Base-by-base conservation (phyloP, 495 filamentous ascomycete species). In the Xylaria grammica region DNA sequence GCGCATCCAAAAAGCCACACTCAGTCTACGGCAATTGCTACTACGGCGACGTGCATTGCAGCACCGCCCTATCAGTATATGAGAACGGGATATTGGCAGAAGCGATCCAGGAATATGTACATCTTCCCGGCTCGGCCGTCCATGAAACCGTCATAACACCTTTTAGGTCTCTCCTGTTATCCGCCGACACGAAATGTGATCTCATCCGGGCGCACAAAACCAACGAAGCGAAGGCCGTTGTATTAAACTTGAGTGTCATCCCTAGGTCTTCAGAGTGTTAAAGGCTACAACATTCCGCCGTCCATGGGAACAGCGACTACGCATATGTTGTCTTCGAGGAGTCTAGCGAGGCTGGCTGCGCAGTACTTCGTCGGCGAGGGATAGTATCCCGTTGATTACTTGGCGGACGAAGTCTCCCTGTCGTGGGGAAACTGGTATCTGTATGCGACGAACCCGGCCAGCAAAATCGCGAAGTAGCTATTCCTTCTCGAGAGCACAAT, bases 341-440 rank as follows among this genome's bases (percentile, higher is more conserved):
- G 17, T 49, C 67, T 0, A 76, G 69, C 49, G 40, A 67, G 29
- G 62, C 74, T 11, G 29, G 62, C 74, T 11, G 72, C 59, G 0
- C 60, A 60, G 32, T 70, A 63, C 59, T 11, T 40, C 3, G 59
- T 65, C 22, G 26, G 20, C 27, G 54, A 62, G 15, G 54, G 65
- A 19, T 44, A 63, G 15, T 29, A 65, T 19, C 52, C 67, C 1
- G 51, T 52, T 6, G 60, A 69, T 20, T 77, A 73, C 67, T 77
- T 75, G 74, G 72, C 73, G 0, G 77, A 76, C 54, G 75, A 76
- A 67, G 72, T 77, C 24, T 72, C 74, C 32, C 66, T 80, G 1
- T 80, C 75, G 0, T 29, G 5, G 22, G 63, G 38, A 3, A 68
- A 64, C 30, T 63, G 62, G 49, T 79, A 75, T 40, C 66, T 80